These are phyloP conservation scores for Vaucheria bursata DNA, from an alignment of 352 stramenopile species.

Conservation along the genomic window DNA sequence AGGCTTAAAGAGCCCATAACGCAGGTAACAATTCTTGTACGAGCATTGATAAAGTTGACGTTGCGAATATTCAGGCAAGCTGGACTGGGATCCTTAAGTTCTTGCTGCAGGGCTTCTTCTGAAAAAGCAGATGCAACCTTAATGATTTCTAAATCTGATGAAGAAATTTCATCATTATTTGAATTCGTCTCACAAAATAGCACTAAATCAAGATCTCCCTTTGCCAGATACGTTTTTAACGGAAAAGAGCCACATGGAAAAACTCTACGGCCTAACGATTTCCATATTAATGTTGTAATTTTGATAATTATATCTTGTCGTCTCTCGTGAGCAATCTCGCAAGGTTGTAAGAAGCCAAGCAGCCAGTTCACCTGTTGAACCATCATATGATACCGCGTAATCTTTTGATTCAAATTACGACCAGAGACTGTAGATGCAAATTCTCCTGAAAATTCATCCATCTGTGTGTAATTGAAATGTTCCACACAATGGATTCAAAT, in stretches of 20 bases:
- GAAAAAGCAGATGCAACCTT: constrained; percentile 14
- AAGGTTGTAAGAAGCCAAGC: neutral
- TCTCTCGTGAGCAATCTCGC: neutral
- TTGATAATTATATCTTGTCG: constrained; percentile 17
- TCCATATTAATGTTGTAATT: constrained; percentile 16
- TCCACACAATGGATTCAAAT: too few relatives aligned
- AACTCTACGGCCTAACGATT: constrained; percentile 12
- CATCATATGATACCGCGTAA: too few relatives aligned
- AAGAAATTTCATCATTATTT: neutral
- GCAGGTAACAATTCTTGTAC: constrained; percentile 39
- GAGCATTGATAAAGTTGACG: constrained; percentile 42
- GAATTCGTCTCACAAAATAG: constrained; percentile 22
- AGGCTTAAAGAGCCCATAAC: constrained; percentile 29
- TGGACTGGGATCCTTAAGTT: neutral
- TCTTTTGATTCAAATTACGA: too few relatives aligned
- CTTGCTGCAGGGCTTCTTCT: constrained; percentile 5
- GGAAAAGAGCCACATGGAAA: constrained; percentile 38
- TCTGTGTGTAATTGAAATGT: too few relatives aligned
- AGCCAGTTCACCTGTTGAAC: neutral
- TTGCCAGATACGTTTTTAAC: constrained; percentile 40
- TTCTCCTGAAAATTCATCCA: too few relatives aligned
- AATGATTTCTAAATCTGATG: neutral
- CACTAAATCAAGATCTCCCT: constrained; percentile 36
- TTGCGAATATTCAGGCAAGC: constrained; percentile 40
- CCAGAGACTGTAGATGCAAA: too few relatives aligned